Conservation (phyloP, 306 rosid genomes). For the Cicer chorassanicum region DNA sequence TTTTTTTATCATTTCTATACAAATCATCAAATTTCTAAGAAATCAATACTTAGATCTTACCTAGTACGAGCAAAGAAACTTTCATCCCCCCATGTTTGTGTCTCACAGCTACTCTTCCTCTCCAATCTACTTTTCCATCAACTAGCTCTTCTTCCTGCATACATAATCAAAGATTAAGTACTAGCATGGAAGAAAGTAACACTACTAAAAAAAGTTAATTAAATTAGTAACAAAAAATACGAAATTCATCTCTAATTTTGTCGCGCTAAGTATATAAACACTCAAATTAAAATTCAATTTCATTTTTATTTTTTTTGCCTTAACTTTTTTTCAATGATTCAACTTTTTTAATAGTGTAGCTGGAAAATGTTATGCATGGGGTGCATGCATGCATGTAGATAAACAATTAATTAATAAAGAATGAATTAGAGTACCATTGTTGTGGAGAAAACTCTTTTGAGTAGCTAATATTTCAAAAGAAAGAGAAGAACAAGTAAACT, state of each 20-base stretch:
- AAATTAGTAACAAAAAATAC: background rate
- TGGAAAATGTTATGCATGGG: background rate
- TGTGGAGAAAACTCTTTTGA: background rate
- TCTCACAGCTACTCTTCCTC: slow-evolving; percentile 74
- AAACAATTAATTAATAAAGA: background rate
- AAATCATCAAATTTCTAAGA: no score
- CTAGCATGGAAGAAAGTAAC: background rate
- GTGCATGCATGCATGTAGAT: background rate
- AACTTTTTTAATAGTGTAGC: no score
- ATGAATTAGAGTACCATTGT: slow-evolving; percentile 51
- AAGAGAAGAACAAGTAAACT: slow-evolving; percentile 21
- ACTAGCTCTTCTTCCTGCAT: slow-evolving; percentile 47
- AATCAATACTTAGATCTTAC: slow-evolving; percentile 38
- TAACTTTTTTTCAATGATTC: background rate
- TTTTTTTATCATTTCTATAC: no score
- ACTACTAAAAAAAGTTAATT: background rate
- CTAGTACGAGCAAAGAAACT: slow-evolving; percentile 60
- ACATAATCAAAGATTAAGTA: background rate
- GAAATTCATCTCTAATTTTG: background rate
- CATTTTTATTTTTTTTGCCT: background rate
- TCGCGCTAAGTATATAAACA: background rate
- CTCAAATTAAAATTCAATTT: background rate
- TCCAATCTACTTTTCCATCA: slow-evolving; percentile 90
- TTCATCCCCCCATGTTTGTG: slow-evolving; percentile 75
- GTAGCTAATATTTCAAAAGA: slow-evolving; percentile 17